Evolutionary conservation across 139 green algal species (phyloP).

Genomic region (Pedinophyceae sp.): DNA sequence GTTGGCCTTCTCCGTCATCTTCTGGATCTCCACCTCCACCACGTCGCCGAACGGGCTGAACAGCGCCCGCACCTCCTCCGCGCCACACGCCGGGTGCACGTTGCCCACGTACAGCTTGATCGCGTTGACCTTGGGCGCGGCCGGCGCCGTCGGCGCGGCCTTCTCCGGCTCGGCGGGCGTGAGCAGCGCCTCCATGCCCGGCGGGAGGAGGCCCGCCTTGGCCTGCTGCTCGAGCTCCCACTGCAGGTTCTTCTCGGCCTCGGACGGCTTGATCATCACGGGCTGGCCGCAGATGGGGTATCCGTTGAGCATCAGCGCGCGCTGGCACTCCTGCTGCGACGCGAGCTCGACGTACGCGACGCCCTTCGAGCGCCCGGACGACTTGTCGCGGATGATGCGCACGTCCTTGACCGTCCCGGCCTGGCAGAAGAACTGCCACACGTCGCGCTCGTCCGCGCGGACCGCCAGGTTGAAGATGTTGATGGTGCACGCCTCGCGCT

Average conservation of each 20-base stretch:
- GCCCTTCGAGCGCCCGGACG: conserved; percentile 75
- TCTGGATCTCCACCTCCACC: neutral
- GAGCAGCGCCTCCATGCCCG: conserved; percentile 10
- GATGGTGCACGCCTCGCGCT: conserved; percentile 70
- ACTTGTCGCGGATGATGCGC: conserved; percentile 81
- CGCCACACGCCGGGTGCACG: conserved; percentile 10
- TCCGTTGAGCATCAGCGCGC: conserved; percentile 67
- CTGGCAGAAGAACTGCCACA: conserved; percentile 71
- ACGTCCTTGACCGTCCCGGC: conserved; percentile 70
- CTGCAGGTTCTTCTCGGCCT: conserved; percentile 69
- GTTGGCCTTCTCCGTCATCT: neutral
- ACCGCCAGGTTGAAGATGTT: conserved; percentile 77
- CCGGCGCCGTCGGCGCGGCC: neutral
- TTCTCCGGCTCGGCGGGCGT: neutral
- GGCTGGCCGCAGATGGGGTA: conserved; percentile 61
- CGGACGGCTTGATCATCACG: conserved; percentile 84
- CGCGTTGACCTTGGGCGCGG: too few relatives aligned
- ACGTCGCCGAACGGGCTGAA: too few relatives aligned
- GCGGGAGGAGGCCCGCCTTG: conserved; percentile 14
- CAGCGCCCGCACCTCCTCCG: neutral
- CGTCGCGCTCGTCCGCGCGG: conserved; percentile 60
- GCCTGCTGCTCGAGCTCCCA: conserved; percentile 68
- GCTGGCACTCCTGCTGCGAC: conserved; percentile 50
- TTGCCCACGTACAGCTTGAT: conserved; percentile 2
- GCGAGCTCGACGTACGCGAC: conserved; percentile 94